Base-by-base conservation (phyloP, 73 alveolate species). In the Effrenium voratum region DNA sequence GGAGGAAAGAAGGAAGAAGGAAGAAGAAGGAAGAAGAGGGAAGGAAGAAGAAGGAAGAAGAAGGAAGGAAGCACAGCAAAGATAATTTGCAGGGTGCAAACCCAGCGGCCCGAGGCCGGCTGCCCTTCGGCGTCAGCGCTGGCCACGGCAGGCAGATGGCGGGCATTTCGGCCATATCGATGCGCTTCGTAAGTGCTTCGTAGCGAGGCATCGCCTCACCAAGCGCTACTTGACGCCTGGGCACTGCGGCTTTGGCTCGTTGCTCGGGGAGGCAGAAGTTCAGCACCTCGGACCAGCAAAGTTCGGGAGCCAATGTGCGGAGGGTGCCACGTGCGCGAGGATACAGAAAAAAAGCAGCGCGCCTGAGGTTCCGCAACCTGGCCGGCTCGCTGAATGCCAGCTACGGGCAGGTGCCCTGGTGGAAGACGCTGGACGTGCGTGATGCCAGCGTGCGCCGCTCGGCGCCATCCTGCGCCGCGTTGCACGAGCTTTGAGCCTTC, bases 241-340 rank as follows among this genome's bases (percentile, higher is more conserved):
- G 43, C 70, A 75, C 52, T 88, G 96, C 40, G 96, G 96, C 22
- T 44, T 68, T 50, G 96, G 96, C 32, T 88, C 96, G 50, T 55
- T 88, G 70, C 57, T 88, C 76, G 96, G 72, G 86, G 85, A 88
- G 49, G 96, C 96, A 2, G 86, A 73, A 52, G 41, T 36, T 2
- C 96, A 88, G 96, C 32, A 19, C 34, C 96, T 41, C 36, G 82
- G 68, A 15, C n/a, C 34, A 40, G 26, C 77, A 12, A 52, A 52
- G 63, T 12, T 19, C 8, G 63, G 63, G 63, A 12, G 63, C 63
- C 26, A 52, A 52, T 8, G 26, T 12, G 19, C n/a, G n/a, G n/a
- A n/a, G 63, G 26, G 63, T 8, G 19, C 43, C 13, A 66, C 40
- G 43, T 66, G 47, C 16, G 43, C 40, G 43, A 16, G 79, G 34